Percentiles rank a stretch among this genome's conserved stretches.
Evolutionary conservation across 345 rosid species (phyloP).

Genomic region (Acer negundo): DNA sequence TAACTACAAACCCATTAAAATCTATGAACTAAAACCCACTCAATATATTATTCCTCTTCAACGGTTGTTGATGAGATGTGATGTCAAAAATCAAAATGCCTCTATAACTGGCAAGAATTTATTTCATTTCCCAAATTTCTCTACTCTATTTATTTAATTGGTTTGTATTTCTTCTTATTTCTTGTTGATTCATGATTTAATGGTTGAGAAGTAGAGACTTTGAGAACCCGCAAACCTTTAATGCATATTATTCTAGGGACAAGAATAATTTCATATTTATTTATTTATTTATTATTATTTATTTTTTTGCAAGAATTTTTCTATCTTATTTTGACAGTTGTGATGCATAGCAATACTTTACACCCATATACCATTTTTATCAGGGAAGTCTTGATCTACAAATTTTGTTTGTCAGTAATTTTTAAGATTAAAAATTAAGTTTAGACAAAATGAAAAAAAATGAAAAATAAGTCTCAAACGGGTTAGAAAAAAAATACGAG

Average conservation of each 20-base stretch:
- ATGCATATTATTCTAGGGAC: not conserved
- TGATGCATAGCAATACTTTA: no score
- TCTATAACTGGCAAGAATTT: conserved; percentile 6
- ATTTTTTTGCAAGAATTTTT: not conserved
- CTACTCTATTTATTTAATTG: not conserved
- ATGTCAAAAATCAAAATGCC: not conserved
- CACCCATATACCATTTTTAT: no score
- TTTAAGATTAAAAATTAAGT: no score
- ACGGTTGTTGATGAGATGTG: not conserved
- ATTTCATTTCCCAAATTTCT: not conserved
- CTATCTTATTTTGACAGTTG: no score
- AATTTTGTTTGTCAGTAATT: no score
- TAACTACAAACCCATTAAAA: not conserved
- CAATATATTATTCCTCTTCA: conserved; percentile 19
- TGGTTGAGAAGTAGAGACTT: not conserved
- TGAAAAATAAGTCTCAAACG: no score
- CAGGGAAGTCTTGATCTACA: no score
- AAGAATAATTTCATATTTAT: not conserved
- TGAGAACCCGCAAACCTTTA: not conserved
- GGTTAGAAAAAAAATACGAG: no score
- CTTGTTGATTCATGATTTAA: not conserved
- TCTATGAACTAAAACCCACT: conserved; percentile 11
- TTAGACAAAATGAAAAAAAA: no score
- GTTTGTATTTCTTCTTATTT: no score
- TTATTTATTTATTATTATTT: no score